phyloP scores from a whole-genome alignment of 768 basidiomycete genomes.

The Termitomyces sp. region DNA sequence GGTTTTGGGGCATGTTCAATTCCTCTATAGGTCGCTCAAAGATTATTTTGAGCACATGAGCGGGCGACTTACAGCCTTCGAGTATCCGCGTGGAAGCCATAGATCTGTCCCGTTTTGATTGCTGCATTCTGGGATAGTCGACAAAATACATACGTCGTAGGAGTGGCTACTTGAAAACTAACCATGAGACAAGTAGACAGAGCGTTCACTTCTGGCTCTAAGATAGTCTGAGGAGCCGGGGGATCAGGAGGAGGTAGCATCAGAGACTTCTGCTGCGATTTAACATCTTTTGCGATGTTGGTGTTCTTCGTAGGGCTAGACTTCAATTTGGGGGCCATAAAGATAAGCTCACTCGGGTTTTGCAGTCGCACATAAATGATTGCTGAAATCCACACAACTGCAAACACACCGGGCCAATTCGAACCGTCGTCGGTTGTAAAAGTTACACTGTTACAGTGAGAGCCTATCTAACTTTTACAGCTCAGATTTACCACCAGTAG shows the following conservation, averaged over 20 bases:
- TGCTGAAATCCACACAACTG: constrained; percentile 4
- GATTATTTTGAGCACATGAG: neutral
- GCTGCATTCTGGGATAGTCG: constrained; percentile 47
- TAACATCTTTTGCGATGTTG: constrained; percentile 19
- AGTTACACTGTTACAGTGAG: no score
- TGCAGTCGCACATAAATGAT: neutral
- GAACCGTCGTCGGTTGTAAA: neutral
- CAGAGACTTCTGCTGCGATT: constrained; percentile 27
- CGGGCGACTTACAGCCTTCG: constrained; percentile 54
- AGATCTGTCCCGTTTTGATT: constrained; percentile 68
- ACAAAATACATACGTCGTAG: constrained; percentile 6
- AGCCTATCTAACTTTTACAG: neutral
- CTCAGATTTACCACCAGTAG: neutral
- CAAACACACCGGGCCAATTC: neutral
- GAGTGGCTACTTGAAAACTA: constrained; percentile 7
- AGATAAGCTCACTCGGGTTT: neutral
- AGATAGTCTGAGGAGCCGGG: constrained; percentile 34
- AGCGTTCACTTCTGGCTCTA: constrained; percentile 66
- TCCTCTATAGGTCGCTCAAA: constrained; percentile 35
- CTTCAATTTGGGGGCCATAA: constrained; percentile 50
- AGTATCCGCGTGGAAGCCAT: constrained; percentile 64
- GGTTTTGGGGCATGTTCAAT: constrained; percentile 59
- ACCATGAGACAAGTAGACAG: constrained; percentile 60
- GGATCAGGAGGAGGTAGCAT: constrained; percentile 59
- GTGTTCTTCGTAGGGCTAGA: constrained; percentile 32